Percentiles rank a stretch among this genome's conserved stretches.
Conservation (phyloP, 129 eudicot species). For the Flaveria linearis region DNA sequence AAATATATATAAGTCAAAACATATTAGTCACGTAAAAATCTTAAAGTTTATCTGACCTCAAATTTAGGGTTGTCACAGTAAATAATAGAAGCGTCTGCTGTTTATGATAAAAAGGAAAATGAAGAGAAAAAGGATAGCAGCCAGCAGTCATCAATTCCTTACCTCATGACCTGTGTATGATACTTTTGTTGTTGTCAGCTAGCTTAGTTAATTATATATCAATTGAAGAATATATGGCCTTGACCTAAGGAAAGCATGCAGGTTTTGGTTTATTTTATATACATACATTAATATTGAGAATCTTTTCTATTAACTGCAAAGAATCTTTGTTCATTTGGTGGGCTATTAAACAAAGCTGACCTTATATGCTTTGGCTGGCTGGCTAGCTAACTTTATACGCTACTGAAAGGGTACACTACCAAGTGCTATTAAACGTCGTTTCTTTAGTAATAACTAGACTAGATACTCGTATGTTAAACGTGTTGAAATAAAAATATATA, state of each 20-base stretch:
- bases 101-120: not conserved
- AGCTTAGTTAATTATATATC: constrained; percentile 10
- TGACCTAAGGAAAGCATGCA: constrained; percentile 27
- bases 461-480: no score
- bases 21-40: no score
- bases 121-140: not conserved
- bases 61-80: no score
- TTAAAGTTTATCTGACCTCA: no score
- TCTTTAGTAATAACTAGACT: not conserved
- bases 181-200: constrained; percentile 23
- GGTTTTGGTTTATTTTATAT: constrained; percentile 10
- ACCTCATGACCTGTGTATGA: not conserved
- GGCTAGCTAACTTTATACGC: constrained; percentile 24
- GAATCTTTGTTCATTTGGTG: constrained; percentile 29
- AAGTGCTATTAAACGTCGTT: not conserved
- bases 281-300: constrained; percentile 29
- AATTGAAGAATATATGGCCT: constrained; percentile 7
- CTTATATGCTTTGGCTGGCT: constrained; percentile 21
- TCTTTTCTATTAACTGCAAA: constrained; percentile 26
- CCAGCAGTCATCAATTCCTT: not conserved
- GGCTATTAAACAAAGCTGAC: constrained; percentile 8
- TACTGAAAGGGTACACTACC: constrained; percentile 21
- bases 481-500: no score
- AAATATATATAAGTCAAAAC: no score
- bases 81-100: not conserved